These are phyloP conservation scores for Ascochyta clinopodiicola DNA, from an alignment of 2,329 filamentous ascomycete genomes.

Conservation along the genomic window DNA sequence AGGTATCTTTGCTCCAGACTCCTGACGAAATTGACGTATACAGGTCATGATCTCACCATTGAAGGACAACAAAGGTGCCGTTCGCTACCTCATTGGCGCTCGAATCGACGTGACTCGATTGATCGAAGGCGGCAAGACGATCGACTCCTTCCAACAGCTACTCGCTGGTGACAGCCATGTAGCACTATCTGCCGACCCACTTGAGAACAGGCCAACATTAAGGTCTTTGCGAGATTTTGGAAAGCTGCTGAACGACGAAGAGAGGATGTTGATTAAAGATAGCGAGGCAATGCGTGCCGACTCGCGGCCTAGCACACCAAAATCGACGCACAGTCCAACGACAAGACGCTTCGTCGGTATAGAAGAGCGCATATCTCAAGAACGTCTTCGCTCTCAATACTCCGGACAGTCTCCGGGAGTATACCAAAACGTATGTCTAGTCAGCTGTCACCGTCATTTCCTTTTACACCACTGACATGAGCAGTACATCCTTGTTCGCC, in stretches of 20 bases:
- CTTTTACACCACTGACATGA: not conserved
- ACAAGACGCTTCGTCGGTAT: conserved; percentile 39
- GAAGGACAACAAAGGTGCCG: conserved; percentile 67
- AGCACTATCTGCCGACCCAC: conserved; percentile 18
- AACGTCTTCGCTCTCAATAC: conserved; percentile 42
- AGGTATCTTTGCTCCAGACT: not conserved
- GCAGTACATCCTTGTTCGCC: conserved; percentile 55
- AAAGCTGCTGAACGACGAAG: conserved; percentile 44
- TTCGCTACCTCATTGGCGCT: conserved; percentile 73
- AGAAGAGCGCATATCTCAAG: conserved; percentile 42
- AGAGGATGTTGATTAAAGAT: conserved; percentile 62
- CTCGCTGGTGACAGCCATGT: conserved; percentile 34
- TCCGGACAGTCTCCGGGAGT: conserved; percentile 56
- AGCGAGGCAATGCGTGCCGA: conserved; percentile 64
- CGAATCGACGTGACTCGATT: conserved; percentile 73
- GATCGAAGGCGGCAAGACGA: conserved; percentile 68
- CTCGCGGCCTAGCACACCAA: conserved; percentile 64
- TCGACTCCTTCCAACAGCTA: conserved; percentile 65
- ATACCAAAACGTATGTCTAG: conserved; percentile 60
- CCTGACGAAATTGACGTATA: not conserved
- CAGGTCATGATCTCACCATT: conserved; percentile 68
- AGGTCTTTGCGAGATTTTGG: conserved; percentile 34
- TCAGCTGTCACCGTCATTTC: too few species aligned
- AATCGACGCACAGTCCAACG: conserved; percentile 44
- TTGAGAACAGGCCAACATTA: conserved; percentile 27